phyloP scores from a whole-genome alignment of 805 yeast genomes.

The Sugiyamaella boreocaroliniensis region DNA sequence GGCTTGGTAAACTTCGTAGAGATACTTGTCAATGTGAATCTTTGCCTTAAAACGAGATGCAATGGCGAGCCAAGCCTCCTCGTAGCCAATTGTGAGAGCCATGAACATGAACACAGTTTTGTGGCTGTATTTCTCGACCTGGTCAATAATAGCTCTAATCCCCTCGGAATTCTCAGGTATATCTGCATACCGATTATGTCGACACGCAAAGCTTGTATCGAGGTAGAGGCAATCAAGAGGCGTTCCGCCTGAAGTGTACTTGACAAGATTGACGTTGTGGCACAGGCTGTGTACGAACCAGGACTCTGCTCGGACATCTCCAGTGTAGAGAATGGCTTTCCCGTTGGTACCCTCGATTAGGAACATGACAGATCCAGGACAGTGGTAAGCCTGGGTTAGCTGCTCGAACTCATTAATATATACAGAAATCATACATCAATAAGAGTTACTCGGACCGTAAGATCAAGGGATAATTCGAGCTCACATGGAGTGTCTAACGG shows the following conservation, averaged over 20 bases:
- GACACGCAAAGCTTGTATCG: constrained; percentile 47
- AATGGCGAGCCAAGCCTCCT: constrained; percentile 44
- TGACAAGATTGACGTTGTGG: constrained; percentile 37
- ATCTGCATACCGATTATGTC: constrained; percentile 44
- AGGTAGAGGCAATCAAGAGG: constrained; percentile 42
- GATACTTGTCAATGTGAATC: constrained; percentile 31
- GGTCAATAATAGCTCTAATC: constrained; percentile 28
- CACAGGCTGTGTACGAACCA: constrained; percentile 43
- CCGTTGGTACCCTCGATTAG: constrained; percentile 34
- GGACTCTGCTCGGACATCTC: constrained; percentile 50
- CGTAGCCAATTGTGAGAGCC: constrained; percentile 45
- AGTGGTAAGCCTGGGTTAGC: constrained; percentile 40
- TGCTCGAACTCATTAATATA: neutral
- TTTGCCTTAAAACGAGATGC: constrained; percentile 22
- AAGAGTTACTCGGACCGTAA: constrained; percentile 34
- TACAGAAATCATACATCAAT: constrained; percentile 29
- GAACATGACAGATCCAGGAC: constrained; percentile 55
- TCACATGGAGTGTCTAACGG: constrained; percentile 21
- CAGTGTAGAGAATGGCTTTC: constrained; percentile 43
- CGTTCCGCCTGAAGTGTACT: constrained; percentile 33
- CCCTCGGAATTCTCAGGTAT: constrained; percentile 41
- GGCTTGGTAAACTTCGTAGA: constrained; percentile 20
- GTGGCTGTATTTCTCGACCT: constrained; percentile 40
- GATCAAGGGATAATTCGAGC: constrained; percentile 14
- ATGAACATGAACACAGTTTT: constrained; percentile 37